These are phyloP conservation scores for Salix dunnii DNA, from an alignment of 345 rosid genomes.

Conservation along the genomic window DNA sequence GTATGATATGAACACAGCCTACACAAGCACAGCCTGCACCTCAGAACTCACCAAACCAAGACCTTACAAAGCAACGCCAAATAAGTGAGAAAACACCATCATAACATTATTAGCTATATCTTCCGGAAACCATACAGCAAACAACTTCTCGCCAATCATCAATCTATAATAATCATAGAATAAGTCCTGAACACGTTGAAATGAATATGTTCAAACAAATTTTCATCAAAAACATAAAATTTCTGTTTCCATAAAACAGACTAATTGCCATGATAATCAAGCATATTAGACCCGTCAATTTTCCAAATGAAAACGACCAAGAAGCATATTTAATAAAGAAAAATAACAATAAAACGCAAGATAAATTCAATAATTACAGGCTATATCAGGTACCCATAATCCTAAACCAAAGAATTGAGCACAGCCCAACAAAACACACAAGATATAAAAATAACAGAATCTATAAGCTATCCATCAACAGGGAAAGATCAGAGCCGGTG, in stretches of 20 bases:
- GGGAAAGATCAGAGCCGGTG: neutral
- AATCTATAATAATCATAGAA: neutral
- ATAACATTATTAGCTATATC: neutral
- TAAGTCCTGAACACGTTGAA: neutral
- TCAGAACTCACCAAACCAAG: neutral
- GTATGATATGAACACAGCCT: neutral
- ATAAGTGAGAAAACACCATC: neutral
- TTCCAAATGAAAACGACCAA: neutral
- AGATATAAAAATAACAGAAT: neutral
- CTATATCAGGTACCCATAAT: neutral
- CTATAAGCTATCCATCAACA: slow-evolving; percentile 11
- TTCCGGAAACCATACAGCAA: neutral
- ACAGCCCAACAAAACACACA: neutral
- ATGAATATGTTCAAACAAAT: neutral
- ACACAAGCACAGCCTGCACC: neutral
- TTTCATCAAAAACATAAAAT: neutral
- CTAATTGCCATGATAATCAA: neutral
- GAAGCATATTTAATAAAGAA: neutral
- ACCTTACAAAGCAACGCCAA: neutral
- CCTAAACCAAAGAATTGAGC: slow-evolving; percentile 2
- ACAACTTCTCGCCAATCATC: neutral
- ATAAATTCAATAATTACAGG: slow-evolving; percentile 11
- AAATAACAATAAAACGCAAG: neutral
- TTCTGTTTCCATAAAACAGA: neutral
- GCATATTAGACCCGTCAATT: neutral